Base-by-base conservation (phyloP, 2,329 filamentous ascomycete genomes). In the Hypoxylon sp. region DNA sequence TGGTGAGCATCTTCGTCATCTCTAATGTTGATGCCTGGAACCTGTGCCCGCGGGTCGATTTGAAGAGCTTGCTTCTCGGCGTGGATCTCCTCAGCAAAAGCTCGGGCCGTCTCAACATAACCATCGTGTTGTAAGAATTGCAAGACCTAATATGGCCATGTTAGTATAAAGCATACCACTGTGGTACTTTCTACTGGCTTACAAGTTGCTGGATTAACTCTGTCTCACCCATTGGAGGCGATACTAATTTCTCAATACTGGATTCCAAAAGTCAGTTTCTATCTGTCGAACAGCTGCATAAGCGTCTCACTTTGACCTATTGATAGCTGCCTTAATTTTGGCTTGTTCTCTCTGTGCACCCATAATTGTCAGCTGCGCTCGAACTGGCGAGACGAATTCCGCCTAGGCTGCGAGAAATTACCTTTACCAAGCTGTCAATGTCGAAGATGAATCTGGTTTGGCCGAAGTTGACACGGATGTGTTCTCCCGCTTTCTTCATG, bases 41-140 rank as follows among this genome's bases (percentile, higher is more conserved):
- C 80, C n/a, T 81, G 78, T 28, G 82, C 76, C 49, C 78, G 78
- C 36, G 86, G 79, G 58, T 88, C 86, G 44, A 87, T 83, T 66
- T 85, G 86, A 59, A 97, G 80, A 7, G 91, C 89, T 72, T 86
- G 82, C 72, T 91, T 90, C 76, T 97, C 92, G 14, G 85, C 81
- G 56, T 87, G 85, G 24, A 97, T 88, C 74, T 98, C 95, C 71
- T 91, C 85, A 2, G 92, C 89, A 82, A 99, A 98, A 0, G 93
- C 93, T 68, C 90, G 88, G 7, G 94, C 94, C 0, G 95, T 97
- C 70, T 97, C 95, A 6, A 97, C 91, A 71, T 97, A 98, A 63
- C 96, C 96, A 73, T 98, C 96, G 72, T 98, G 95, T 36, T 94
- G 92, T 12, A 99, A 82, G 71, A 97, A 98, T 78, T 97, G 94